Percentiles rank a stretch among this genome's conserved stretches.
phyloP scores from a whole-genome alignment of 2,329 filamentous ascomycete genomes.

The Fusarium phyllophilum region DNA sequence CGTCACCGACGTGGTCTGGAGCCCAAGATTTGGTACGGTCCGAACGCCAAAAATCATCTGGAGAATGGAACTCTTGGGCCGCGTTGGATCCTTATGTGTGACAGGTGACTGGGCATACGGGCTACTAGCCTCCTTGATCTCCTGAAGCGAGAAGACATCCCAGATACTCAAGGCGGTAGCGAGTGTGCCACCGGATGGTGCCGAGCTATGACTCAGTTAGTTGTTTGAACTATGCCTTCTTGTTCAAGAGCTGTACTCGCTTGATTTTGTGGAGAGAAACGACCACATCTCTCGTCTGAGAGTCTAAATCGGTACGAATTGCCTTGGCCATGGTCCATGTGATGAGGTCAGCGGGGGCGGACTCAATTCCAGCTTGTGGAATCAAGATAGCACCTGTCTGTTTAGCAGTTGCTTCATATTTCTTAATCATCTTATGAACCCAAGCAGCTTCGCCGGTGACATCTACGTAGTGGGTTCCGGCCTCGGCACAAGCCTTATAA shows the following conservation, averaged over 20 bases:
- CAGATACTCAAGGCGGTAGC: slow-evolving; percentile 71
- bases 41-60: slow-evolving; percentile 62
- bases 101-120: slow-evolving; percentile 70
- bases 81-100: slow-evolving; percentile 51
- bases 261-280: slow-evolving; percentile 58
- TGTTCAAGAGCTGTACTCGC: slow-evolving; percentile 41
- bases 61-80: slow-evolving; percentile 47
- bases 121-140: slow-evolving; percentile 56
- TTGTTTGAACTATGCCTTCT: neutral
- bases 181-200: slow-evolving; percentile 73
- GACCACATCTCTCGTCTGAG: slow-evolving; percentile 63
- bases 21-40: slow-evolving; percentile 62
- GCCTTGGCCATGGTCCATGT: slow-evolving; percentile 63
- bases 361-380: slow-evolving; percentile 71
- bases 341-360: slow-evolving; percentile 68
- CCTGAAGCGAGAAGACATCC: slow-evolving; percentile 61
- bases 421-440: slow-evolving; percentile 68
- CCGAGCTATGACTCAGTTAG: slow-evolving; percentile 36
- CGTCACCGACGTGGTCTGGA: slow-evolving; percentile 64
- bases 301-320: slow-evolving; percentile 61
- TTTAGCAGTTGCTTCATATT: slow-evolving; percentile 65
- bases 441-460: slow-evolving; percentile 70
- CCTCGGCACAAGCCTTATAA: slow-evolving; percentile 70
- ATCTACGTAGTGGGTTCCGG: slow-evolving; percentile 73
- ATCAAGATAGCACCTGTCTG: slow-evolving; percentile 67